Evolutionary conservation across 2,329 filamentous ascomycete genomes (phyloP), one percentile per base, ranked within the genome.

Genomic region (Pezicula neosporulosa): DNA sequence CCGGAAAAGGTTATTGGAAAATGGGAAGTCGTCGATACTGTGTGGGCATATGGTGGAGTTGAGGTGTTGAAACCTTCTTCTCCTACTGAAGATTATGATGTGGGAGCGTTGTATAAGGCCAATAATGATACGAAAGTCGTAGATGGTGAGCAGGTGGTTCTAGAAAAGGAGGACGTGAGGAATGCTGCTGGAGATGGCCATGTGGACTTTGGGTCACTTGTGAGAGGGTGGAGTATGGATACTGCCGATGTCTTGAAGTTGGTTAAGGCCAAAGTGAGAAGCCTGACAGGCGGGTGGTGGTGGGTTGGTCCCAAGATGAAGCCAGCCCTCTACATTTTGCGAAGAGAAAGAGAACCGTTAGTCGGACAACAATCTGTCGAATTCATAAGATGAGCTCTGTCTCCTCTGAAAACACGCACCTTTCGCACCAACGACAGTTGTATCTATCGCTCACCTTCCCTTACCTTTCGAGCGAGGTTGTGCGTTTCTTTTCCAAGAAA

Each of bases 301-400:
- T 87, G 83, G 83, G 57, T 81, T 57, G 84, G 83, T 0, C 83
- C 82, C 21, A 73, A 75, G 56, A 83, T 86, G 80, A 72, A 73
- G 55, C 80, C 81, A 6, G 70, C 72, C 47, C 74, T 85, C 41
- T 67, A 74, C 57, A 72, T 85, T 16, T 61, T 83, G 27, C 54
- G 42, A 30, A 44, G 27, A 28, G 19, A 35, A 39, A 38, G 4
- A 5, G 33, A 33, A 28, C 18, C 21, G 12, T 27, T 44, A 12
- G 24, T 44, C 12, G 42, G 42, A 8, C 9, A 30, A 15, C n/a
- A 28, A 39, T 39, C 37, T 16, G 37, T 39, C 10, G 37, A 39
- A 15, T 39, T 16, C 6, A 39, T 39, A 16, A 16, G 37, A 16
- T 39, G 37, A 39, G 37, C 3, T 39, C n/a, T 33, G 30, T 7